Evolutionary conservation across 2,329 filamentous ascomycete species (phyloP).

Genomic region (Talaromyces sp.): DNA sequence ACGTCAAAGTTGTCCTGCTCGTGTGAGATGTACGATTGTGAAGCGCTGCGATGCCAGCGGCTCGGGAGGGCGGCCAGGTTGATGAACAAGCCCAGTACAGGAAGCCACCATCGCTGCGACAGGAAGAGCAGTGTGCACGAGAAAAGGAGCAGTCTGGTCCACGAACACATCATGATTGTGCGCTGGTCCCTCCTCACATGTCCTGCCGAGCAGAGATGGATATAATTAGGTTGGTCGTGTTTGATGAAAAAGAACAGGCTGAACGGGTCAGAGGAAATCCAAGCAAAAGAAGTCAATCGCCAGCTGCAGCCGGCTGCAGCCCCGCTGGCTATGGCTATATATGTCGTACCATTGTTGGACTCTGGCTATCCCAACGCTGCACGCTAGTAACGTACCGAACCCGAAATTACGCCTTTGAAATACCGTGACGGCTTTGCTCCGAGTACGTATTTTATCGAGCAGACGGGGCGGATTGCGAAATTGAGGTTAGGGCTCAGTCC

Average conservation of each 20-base stretch:
- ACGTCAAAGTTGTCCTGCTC: slow-evolving; percentile 10
- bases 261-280: neutral
- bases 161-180: neutral
- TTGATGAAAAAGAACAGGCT: neutral
- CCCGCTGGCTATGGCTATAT: neutral
- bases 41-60: slow-evolving; percentile 7
- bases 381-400: neutral
- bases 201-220: neutral
- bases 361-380: neutral
- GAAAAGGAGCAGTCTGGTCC: neutral
- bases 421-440: neutral
- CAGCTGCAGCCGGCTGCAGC: neutral
- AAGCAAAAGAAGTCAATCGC: neutral
- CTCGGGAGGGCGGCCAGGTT: slow-evolving; percentile 7
- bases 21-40: slow-evolving; percentile 2
- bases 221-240: neutral
- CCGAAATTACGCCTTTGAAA: neutral
- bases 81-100: neutral
- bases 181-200: neutral
- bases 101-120: slow-evolving; percentile 5
- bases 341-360: neutral
- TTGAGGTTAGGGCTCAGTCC: neutral
- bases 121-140: slow-evolving; percentile 1
- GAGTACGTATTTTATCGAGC: neutral
- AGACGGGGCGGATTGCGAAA: neutral